Percentiles rank a stretch among this genome's conserved stretches.
These are phyloP conservation scores for Colletotrichum limetticola DNA, from an alignment of 2,329 filamentous ascomycete species.

Conservation along the genomic window DNA sequence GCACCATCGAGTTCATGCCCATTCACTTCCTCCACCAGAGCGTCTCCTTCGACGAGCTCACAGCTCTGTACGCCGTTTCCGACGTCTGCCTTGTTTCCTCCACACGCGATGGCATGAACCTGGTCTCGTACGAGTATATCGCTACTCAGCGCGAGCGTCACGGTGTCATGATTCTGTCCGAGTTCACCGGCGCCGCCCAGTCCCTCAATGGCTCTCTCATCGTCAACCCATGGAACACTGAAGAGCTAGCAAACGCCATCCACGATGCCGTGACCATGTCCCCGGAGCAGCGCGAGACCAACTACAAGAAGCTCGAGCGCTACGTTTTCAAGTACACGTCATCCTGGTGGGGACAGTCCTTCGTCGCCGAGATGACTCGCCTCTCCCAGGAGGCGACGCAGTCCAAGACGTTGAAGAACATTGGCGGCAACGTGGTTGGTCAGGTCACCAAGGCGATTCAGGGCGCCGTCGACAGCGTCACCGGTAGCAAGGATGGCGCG, in stretches of 20 bases:
- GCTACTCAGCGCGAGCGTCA: slow-evolving; percentile 91
- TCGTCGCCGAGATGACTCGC: slow-evolving; percentile 83
- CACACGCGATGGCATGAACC: slow-evolving; percentile 98
- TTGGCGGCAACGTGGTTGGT: slow-evolving; percentile 51
- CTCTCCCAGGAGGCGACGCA: slow-evolving; percentile 53
- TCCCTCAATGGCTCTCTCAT: slow-evolving; percentile 93
- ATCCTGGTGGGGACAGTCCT: slow-evolving; percentile 95
- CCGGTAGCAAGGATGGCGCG: slow-evolving; percentile 3
- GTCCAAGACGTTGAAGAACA: slow-evolving; percentile 53
- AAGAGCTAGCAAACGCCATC: slow-evolving; percentile 91
- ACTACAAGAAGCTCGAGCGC: slow-evolving; percentile 91
- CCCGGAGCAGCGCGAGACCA: slow-evolving; percentile 84
- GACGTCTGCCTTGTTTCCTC: slow-evolving; percentile 94
- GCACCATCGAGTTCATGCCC: slow-evolving; percentile 97
- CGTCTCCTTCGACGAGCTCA: slow-evolving; percentile 93
- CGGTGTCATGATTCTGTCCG: slow-evolving; percentile 93
- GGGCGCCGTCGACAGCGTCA: slow-evolving; percentile 10
- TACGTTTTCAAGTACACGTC: slow-evolving; percentile 99
- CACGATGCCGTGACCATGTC: slow-evolving; percentile 98
- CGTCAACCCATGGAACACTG: slow-evolving; percentile 98
- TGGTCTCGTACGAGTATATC: slow-evolving; percentile 98
- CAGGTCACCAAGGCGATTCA: slow-evolving; percentile 31
- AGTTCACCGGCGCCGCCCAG: slow-evolving; percentile 96
- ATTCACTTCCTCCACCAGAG: slow-evolving; percentile 99
- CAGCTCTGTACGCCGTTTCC: slow-evolving; percentile 90